phyloP scores from a whole-genome alignment of 768 basidiomycete genomes.

The Boletus speciosus region DNA sequence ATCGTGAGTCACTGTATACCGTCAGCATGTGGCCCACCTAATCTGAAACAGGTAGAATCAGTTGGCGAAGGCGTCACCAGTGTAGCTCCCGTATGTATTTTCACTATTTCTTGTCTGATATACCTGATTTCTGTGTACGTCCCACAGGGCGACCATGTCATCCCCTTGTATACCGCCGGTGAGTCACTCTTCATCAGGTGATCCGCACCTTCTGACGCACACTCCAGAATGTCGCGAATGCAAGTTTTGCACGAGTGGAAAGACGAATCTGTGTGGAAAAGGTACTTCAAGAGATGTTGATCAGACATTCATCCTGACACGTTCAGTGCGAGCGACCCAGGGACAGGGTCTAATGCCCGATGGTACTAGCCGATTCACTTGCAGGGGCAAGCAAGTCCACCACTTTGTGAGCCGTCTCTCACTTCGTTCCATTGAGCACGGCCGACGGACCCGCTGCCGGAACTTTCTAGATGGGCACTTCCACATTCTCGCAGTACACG shows the following conservation, averaged over 20 bases:
- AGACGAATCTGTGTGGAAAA: constrained; percentile 97
- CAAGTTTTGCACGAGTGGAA: constrained; percentile 98
- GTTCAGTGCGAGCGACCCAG: constrained; percentile 83
- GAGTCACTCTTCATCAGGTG: constrained; percentile 10
- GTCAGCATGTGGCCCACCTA: background rate
- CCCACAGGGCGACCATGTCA: constrained; percentile 85
- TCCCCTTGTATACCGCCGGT: constrained; percentile 96
- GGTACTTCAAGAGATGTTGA: constrained; percentile 41
- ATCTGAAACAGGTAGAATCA: constrained; percentile 79
- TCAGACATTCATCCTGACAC: background rate
- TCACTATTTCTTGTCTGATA: background rate
- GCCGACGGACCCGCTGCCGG: background rate
- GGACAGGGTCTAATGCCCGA: constrained; percentile 96
- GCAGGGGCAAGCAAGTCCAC: constrained; percentile 79
- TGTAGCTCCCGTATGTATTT: constrained; percentile 49
- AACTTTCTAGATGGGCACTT: constrained; percentile 84
- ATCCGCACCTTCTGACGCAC: background rate
- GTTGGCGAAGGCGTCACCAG: constrained; percentile 92
- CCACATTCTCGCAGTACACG: constrained; percentile 99
- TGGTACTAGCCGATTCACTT: constrained; percentile 80
- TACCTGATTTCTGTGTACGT: background rate
- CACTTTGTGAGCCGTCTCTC: constrained; percentile 71
- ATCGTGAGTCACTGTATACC: constrained; percentile 51
- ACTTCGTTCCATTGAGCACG: background rate
- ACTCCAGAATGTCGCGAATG: constrained; percentile 85